Evolutionary conservation across 225 moss, liverwort and hornwort species (phyloP), one percentile per base, ranked within the genome.

Genomic region (Climacium dendroides): DNA sequence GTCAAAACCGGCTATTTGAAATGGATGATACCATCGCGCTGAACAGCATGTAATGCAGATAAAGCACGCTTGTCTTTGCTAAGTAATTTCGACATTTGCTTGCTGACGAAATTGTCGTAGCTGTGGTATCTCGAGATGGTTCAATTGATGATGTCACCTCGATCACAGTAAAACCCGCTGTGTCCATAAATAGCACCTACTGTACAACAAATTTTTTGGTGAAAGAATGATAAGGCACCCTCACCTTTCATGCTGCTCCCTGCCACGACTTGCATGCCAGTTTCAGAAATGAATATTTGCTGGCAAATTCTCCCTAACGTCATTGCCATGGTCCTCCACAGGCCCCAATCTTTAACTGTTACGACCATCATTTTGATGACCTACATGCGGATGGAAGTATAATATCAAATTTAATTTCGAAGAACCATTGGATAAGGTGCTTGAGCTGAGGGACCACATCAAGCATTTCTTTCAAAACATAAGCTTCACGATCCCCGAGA

Each of bases 301-400:
- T 87, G 88, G 78, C 91, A 90, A n/a, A 87, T 39, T 78, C 81
- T 88, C 16, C 85, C 86, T 67, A 94, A 67, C 25, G 78, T 87
- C 85, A 52, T 87, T 64, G 85, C 84, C 86, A 92, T 90, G 55
- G n/a, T 83, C 65, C 87, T 91, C 94, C 94, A 92, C 57, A 92
- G 73, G 71, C 85, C 58, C 59, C 80, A 74, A 47, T 79, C 69
- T 47, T 62, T 70, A 67, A 92, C 89, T 83, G 91, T 65, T 41
- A 78, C n/a, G 60, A 87, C 89, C 81, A 94, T 74, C 91, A 91
- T 85, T 85, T 83, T 58, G 62, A 92, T 89, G 53, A 94, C 90
- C 92, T 94, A 77, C 76, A 62, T 34, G 77, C 43, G 52, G 78
- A 71, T 53, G 61, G 65, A 85, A 71, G 30, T 41, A 80, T 34